These are phyloP conservation scores for Gossypium davidsonii DNA, from an alignment of 441 rosid species.

Conservation along the genomic window DNA sequence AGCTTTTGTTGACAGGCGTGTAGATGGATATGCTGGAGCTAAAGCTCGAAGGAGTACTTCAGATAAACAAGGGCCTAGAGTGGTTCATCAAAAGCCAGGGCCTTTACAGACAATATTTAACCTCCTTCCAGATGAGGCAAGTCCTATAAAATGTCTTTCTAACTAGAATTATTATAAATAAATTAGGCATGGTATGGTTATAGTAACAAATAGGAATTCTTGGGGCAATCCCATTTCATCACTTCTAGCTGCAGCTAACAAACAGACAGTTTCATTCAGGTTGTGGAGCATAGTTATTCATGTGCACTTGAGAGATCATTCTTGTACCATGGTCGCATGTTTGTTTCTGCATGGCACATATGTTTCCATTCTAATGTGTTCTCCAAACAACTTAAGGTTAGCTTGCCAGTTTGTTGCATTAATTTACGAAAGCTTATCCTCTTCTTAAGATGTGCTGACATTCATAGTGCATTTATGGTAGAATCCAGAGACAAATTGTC, in stretches of 20 bases:
- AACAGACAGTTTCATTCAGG: slow-evolving; percentile 39
- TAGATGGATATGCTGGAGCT: slow-evolving; percentile 72
- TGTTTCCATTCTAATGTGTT: slow-evolving; percentile 98
- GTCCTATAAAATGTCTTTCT: slow-evolving; percentile 15
- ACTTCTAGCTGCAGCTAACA: slow-evolving; percentile 20
- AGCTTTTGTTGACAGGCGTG: slow-evolving; percentile 31
- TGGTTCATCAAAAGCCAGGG: slow-evolving; percentile 95
- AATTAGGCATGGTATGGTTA: background rate
- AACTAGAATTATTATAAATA: slow-evolving; percentile 9
- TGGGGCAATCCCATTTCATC: slow-evolving; percentile 3
- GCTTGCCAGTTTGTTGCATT: slow-evolving; percentile 9
- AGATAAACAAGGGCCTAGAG: slow-evolving; percentile 85
- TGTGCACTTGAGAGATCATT: slow-evolving; percentile 98
- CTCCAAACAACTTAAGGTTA: slow-evolving; percentile 98
- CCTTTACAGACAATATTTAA: slow-evolving; percentile 86
- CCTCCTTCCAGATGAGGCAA: slow-evolving; percentile 88
- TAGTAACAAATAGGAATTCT: background rate
- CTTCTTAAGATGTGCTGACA: slow-evolving; percentile 10
- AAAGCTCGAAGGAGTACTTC: slow-evolving; percentile 58
- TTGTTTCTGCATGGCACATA: slow-evolving; percentile 95
- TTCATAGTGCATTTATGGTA: background rate
- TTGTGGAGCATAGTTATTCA: slow-evolving; percentile 84
- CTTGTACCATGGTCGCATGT: slow-evolving; percentile 96
- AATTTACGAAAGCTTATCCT: slow-evolving; percentile 10
- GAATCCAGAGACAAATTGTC: background rate